Evolutionary conservation across 2,329 filamentous ascomycete species (phyloP), one percentile per base, ranked within the genome.

Genomic region (Fusarium musae): DNA sequence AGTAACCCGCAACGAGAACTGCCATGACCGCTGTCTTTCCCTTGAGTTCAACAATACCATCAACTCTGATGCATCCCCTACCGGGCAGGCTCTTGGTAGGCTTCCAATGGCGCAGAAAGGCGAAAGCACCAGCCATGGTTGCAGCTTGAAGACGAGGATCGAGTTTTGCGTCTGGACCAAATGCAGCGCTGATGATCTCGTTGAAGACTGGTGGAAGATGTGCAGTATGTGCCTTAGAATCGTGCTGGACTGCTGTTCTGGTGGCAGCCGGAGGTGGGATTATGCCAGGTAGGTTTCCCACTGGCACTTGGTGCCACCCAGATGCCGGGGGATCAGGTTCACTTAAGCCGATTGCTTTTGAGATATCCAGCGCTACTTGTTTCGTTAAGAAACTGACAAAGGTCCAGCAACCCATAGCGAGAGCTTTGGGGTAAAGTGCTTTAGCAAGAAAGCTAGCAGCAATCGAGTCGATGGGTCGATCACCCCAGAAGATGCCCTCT

Each of bases 41-140:
- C 44, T 85, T 82, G 4, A 91, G 64, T 69, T 90, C 87, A 4
- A 91, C 84, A 16, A 90, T 78, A 1, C 89, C 89, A 21, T 86
- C 86, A 3, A 91, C 83, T 4, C 82, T 78, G 52, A 91, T 82
- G 58, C 85, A 85, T 9, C 89, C 89, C 16, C 86, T 82, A 9
- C 84, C 86, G 0, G 87, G 87, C 5, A 83, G 80, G 12, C 80
- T 79, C 50, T 78, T 80, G 11, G 84, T 79, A 2, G 82, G 83
- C 44, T 79, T 82, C 86, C 87, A 90, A n/a, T 82, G 85, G 67
- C 86, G 82, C 3, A 71, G 65, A 37, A 85, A 83, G 7, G 80
- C 85, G 28, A 80, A 64, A 26, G 78, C 73, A 3, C 82, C 82
- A 8, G 80, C 81, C 40, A 80, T 75, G 12, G 82, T 66, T 8